Conservation (phyloP, 305 asterid species). For the Solanum hybrid region DNA sequence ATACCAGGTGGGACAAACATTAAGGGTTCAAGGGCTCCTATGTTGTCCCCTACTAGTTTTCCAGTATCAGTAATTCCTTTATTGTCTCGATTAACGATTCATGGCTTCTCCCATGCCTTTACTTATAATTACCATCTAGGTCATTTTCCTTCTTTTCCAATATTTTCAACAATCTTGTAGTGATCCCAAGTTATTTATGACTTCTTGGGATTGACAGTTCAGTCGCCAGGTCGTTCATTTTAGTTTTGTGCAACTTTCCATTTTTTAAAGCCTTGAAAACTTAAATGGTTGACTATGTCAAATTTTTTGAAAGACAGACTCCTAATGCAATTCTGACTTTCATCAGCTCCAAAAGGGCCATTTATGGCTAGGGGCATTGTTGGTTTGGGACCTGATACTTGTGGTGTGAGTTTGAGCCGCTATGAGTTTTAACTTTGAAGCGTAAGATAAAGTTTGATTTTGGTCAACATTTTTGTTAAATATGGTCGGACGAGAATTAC, state of each 20-base stretch:
- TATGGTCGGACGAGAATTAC: neutral
- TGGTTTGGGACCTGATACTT: too few relatives aligned
- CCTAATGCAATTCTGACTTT: neutral
- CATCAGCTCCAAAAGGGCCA: neutral
- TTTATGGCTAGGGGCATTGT: neutral
- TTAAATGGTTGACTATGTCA: neutral
- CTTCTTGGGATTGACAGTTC: neutral
- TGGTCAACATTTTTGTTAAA: neutral
- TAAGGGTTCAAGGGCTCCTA: neutral
- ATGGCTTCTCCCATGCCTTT: neutral
- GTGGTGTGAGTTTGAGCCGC: too few relatives aligned
- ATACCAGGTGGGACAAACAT: neutral
- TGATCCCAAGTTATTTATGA: neutral
- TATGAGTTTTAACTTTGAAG: too few relatives aligned
- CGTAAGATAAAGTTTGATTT: neutral
- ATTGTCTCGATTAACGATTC: neutral
- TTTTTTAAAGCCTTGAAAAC: neutral
- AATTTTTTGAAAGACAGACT: too few relatives aligned
- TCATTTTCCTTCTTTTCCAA: neutral
- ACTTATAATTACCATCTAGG: neutral
- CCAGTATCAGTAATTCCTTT: neutral
- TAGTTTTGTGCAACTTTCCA: neutral
- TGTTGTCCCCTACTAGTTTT: neutral
- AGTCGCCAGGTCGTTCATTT: neutral
- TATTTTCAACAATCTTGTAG: neutral